These are phyloP conservation scores for Sicyos baderoa DNA, from an alignment of 306 rosid genomes.

Conservation along the genomic window DNA sequence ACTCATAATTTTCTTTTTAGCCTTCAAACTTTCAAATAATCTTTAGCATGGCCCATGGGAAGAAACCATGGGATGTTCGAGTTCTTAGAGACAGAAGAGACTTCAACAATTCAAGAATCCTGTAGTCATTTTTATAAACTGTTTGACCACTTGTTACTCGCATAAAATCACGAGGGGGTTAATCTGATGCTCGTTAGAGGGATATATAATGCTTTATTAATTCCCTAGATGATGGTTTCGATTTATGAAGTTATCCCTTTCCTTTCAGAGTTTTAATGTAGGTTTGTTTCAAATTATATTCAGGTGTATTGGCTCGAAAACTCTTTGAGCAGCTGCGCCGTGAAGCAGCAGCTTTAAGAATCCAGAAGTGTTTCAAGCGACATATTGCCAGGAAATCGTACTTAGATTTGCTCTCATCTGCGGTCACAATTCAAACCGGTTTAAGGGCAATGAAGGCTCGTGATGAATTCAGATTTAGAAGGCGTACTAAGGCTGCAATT, in stretches of 20 bases:
- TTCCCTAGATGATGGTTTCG: neutral
- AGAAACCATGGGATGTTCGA: neutral
- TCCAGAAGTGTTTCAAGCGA: slow-evolving; percentile 71
- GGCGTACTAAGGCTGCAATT: slow-evolving; percentile 88
- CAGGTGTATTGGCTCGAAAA: slow-evolving; percentile 75
- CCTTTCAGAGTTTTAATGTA: slow-evolving; percentile 9
- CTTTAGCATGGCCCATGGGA: neutral
- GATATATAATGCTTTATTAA: neutral
- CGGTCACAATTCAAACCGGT: slow-evolving; percentile 80
- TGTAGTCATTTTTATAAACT: neutral
- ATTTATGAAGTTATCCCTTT: slow-evolving; percentile 4
- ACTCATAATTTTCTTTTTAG: neutral
- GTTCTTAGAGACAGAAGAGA: neutral
- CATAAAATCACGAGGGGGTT: neutral
- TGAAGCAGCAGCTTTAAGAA: slow-evolving; percentile 87
- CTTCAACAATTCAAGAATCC: neutral
- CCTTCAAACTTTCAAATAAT: neutral
- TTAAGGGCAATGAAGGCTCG: slow-evolving; percentile 97
- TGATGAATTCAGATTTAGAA: slow-evolving; percentile 92
- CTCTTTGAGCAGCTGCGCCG: slow-evolving; percentile 66
- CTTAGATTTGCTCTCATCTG: slow-evolving; percentile 41
- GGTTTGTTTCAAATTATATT: slow-evolving; percentile 27
- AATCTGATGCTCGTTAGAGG: neutral
- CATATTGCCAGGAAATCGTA: slow-evolving; percentile 56
- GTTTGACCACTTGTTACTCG: neutral